phyloP scores from a whole-genome alignment of 1,284 basidiomycete genomes.

The Heterobasidion parviporum region DNA sequence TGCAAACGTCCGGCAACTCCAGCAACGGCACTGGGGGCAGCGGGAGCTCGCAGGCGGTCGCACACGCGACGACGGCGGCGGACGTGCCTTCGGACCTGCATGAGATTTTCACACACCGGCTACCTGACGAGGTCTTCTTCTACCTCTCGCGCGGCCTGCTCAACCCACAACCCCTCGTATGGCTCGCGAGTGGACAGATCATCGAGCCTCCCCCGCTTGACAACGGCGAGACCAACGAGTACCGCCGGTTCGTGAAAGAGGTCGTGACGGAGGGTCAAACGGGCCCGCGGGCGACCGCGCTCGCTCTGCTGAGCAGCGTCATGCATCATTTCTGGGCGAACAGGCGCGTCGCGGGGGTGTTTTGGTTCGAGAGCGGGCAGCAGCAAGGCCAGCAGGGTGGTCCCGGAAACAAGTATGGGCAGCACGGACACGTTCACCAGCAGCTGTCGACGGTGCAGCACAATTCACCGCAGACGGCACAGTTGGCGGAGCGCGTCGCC shows the following conservation, averaged over 20 bases:
- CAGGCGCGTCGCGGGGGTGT: slow-evolving; percentile 60
- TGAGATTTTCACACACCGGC: slow-evolving; percentile 90
- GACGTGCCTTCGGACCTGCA: slow-evolving; percentile 91
- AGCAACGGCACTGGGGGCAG: too few relatives aligned
- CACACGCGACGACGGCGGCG: slow-evolving; percentile 65
- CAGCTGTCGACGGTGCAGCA: slow-evolving; percentile 54
- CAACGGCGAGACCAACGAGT: slow-evolving; percentile 93
- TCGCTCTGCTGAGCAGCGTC: slow-evolving; percentile 78
- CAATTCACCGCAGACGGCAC: slow-evolving; percentile 71
- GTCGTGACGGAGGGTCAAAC: slow-evolving; percentile 90
- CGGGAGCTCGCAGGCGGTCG: slow-evolving; percentile 35
- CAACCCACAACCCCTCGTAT: slow-evolving; percentile 81
- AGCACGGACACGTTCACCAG: slow-evolving; percentile 13
- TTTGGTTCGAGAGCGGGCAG: slow-evolving; percentile 64
- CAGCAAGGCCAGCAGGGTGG: too few relatives aligned
- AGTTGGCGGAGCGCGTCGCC: slow-evolving; percentile 80
- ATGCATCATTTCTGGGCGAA: slow-evolving; percentile 75
- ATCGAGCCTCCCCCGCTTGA: slow-evolving; percentile 88
- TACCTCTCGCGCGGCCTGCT: slow-evolving; percentile 91
- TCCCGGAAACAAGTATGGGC: too few relatives aligned
- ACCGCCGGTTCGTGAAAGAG: slow-evolving; percentile 91
- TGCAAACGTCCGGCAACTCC: slow-evolving; percentile 17
- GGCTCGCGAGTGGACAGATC: slow-evolving; percentile 82
- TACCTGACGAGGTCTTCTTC: slow-evolving; percentile 96
- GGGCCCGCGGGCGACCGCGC: slow-evolving; percentile 84